Percentiles rank a stretch among this genome's conserved stretches.
These are phyloP conservation scores for Backusella macrospora DNA, from an alignment of 192 early-diverging fungal species.

Conservation along the genomic window DNA sequence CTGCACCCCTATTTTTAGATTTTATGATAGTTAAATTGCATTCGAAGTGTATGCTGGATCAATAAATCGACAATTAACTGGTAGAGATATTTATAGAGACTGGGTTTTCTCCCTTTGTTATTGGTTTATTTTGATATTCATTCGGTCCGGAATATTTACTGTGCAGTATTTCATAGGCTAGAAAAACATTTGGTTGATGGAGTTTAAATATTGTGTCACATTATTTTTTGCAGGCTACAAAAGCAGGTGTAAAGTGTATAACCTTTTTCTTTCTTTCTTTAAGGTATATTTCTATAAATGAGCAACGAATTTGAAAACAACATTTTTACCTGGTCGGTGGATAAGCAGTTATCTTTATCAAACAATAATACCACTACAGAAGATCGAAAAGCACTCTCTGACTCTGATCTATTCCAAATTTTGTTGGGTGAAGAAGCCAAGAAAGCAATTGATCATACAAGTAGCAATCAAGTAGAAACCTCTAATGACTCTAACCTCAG, in stretches of 20 bases:
- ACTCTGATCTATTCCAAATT: conserved; percentile 14
- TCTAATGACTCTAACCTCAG: background rate
- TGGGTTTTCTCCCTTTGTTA: background rate
- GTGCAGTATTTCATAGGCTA: background rate
- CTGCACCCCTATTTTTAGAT: too few species aligned
- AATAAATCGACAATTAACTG: background rate
- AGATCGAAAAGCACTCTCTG: background rate
- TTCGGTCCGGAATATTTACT: background rate
- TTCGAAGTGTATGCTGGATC: background rate
- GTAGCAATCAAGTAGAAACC: background rate
- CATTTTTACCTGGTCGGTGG: conserved; percentile 9
- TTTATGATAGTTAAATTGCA: too few species aligned
- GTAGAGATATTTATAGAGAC: background rate
- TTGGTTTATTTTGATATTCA: background rate
- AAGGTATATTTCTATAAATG: background rate
- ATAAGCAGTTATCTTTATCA: background rate
- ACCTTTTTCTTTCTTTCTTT: conserved; percentile 2
- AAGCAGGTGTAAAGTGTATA: background rate
- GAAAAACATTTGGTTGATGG: background rate
- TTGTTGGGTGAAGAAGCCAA: conserved; percentile 13
- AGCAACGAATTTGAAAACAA: conserved; percentile 13
- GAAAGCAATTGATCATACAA: background rate
- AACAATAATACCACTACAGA: background rate
- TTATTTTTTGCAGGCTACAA: conserved; percentile 4
- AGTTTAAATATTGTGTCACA: background rate